phyloP scores from a whole-genome alignment of 768 basidiomycete species.

The Termitomyces sp. region DNA sequence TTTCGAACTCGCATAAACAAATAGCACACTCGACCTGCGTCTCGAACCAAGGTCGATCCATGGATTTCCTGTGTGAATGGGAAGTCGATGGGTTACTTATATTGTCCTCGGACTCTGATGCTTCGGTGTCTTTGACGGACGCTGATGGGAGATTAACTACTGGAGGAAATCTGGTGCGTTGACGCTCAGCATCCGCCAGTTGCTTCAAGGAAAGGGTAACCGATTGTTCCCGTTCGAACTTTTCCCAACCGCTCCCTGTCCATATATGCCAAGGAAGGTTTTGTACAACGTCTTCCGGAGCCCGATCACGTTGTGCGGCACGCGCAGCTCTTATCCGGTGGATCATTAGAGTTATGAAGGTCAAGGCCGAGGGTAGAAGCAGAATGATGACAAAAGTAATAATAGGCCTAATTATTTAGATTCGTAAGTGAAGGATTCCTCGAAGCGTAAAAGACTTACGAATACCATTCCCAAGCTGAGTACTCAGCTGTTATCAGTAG shows the following conservation, averaged over 20 bases:
- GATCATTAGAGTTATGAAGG: conserved; percentile 82
- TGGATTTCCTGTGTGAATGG: conserved; percentile 19
- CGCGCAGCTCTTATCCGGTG: conserved; percentile 83
- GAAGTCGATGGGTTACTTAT: conserved; percentile 35
- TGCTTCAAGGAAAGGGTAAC: conserved; percentile 17
- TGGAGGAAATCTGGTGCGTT: neutral
- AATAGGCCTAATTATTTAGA: conserved; percentile 51
- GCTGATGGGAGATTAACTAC: too few relatives aligned
- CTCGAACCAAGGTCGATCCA: conserved; percentile 69
- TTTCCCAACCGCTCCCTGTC: conserved; percentile 78
- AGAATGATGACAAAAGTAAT: conserved; percentile 84
- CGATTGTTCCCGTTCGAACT: conserved; percentile 48
- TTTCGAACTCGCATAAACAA: conserved; percentile 80
- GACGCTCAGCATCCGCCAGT: conserved; percentile 25
- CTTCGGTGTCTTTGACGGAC: conserved; percentile 13
- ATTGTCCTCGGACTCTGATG: conserved; percentile 11
- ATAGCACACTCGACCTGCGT: conserved; percentile 87
- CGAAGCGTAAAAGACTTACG: conserved; percentile 38
- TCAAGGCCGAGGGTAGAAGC: conserved; percentile 84
- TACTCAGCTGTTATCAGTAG: conserved; percentile 74
- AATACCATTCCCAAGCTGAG: conserved; percentile 90
- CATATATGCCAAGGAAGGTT: conserved; percentile 79
- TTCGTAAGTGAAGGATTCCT: conserved; percentile 1
- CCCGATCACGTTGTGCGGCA: conserved; percentile 78
- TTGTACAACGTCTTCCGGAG: conserved; percentile 75